phyloP scores from a whole-genome alignment of 768 basidiomycete genomes.

The Mycena metata region DNA sequence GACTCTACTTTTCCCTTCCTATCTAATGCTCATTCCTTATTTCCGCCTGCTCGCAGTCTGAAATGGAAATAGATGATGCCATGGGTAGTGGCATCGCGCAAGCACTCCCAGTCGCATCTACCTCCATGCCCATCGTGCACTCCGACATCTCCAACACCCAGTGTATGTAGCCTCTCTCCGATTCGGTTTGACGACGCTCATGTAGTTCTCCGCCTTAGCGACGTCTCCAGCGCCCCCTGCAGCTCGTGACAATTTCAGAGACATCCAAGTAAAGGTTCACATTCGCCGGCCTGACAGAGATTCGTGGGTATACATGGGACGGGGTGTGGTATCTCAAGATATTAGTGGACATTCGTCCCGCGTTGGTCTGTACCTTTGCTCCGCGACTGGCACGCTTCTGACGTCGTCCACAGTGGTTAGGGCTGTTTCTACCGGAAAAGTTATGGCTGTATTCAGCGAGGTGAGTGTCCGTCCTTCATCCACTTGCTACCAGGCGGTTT shows the following conservation, averaged over 20 bases:
- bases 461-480: conserved; percentile 51
- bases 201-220: conserved; percentile 9
- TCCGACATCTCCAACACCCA: conserved; percentile 39
- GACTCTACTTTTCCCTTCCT: not conserved
- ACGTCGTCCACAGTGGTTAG: conserved; percentile 66
- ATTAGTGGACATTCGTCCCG: conserved; percentile 81
- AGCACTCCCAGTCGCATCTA: conserved; percentile 33
- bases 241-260: conserved; percentile 74
- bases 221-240: conserved; percentile 40
- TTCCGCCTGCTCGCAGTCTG: conserved; percentile 17
- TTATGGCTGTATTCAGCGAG: conserved; percentile 79
- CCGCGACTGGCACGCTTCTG: conserved; percentile 17
- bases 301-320: conserved; percentile 85
- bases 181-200: conserved; percentile 12
- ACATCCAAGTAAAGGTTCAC: conserved; percentile 88
- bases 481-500: conserved; percentile 2
- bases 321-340: conserved; percentile 83
- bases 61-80: conserved; percentile 59
- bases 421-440: conserved; percentile 73
- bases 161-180: conserved; percentile 21
- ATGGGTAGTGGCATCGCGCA: conserved; percentile 39
- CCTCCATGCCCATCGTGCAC: conserved; percentile 34
- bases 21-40: not conserved
- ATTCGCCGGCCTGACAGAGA: conserved; percentile 84
- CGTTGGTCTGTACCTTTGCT: conserved; percentile 69